phyloP scores from a whole-genome alignment of 2,329 filamentous ascomycete genomes.

The Zopfia rhizophila region DNA sequence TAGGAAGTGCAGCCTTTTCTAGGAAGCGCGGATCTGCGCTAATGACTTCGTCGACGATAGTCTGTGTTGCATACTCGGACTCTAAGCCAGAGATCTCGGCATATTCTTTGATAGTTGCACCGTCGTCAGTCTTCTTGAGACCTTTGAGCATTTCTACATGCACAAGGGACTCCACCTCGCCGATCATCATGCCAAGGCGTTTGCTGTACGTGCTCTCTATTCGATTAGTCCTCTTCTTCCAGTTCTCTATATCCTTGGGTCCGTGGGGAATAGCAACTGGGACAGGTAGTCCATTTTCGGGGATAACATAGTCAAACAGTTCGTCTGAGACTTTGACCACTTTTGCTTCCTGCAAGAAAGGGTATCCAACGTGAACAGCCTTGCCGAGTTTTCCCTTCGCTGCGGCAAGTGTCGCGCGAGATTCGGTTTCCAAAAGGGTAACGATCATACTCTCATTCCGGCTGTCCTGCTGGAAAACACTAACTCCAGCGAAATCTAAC shows the following conservation, averaged over 20 bases:
- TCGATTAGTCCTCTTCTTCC: constrained; percentile 81
- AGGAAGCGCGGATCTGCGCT: constrained; percentile 94
- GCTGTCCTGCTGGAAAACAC: constrained; percentile 94
- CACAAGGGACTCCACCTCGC: constrained; percentile 86
- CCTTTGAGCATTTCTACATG: constrained; percentile 96
- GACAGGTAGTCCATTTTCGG: constrained; percentile 69
- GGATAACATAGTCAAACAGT: constrained; percentile 85
- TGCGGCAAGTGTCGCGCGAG: constrained; percentile 73
- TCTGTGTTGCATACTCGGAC: constrained; percentile 89
- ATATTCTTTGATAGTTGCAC: constrained; percentile 93
- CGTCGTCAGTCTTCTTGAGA: constrained; percentile 87
- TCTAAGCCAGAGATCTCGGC: constrained; percentile 85
- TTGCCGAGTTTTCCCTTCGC: constrained; percentile 85
- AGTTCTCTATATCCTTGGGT: constrained; percentile 81
- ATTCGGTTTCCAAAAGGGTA: constrained; percentile 79
- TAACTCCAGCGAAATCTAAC: constrained; percentile 88
- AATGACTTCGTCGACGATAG: constrained; percentile 87
- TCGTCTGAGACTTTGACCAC: constrained; percentile 91
- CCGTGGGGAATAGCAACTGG: constrained; percentile 76
- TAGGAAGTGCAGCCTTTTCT: constrained; percentile 85
- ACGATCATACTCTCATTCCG: constrained; percentile 97
- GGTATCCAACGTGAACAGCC: constrained; percentile 90
- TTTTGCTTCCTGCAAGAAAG: constrained; percentile 94
- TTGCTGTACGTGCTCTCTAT: constrained; percentile 92
- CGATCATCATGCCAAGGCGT: constrained; percentile 86